A percentile compares a stretch with the other conserved stretches of the same genome.
Conservation (phyloP, 2,329 filamentous ascomycete species). For the Elsinoe necatrix region DNA sequence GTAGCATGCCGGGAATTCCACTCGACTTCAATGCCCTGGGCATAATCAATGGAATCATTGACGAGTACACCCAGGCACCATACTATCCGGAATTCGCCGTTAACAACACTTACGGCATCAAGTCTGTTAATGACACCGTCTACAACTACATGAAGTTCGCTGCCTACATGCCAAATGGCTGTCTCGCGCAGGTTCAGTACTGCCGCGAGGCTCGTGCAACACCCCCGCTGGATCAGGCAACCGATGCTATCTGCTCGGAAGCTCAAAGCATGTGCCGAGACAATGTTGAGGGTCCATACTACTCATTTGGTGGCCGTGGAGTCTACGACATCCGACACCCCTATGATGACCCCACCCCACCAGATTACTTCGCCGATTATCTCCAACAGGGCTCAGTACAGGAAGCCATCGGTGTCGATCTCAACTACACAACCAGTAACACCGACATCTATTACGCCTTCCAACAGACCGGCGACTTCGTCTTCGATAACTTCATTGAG, state of each 20-base stretch:
- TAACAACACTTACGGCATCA: slow-evolving; percentile 50
- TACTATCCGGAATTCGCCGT: slow-evolving; percentile 46
- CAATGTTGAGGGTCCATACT: slow-evolving; percentile 52
- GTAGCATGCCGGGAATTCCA: slow-evolving; percentile 22
- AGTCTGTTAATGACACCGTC: slow-evolving; percentile 48
- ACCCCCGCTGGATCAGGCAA: slow-evolving; percentile 14
- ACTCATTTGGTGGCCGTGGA: slow-evolving; percentile 45
- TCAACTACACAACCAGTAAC: slow-evolving; percentile 27
- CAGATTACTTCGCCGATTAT: slow-evolving; percentile 11
- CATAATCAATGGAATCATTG: slow-evolving; percentile 50
- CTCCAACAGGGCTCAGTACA: slow-evolving; percentile 11
- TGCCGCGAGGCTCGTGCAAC: slow-evolving; percentile 41
- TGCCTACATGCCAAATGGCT: slow-evolving; percentile 40
- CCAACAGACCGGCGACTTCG: slow-evolving; percentile 51
- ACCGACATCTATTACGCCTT: slow-evolving; percentile 43
- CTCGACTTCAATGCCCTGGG: slow-evolving; percentile 46
- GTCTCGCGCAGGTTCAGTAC: slow-evolving; percentile 40
- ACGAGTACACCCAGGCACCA: slow-evolving; percentile 42
- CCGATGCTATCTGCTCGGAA: slow-evolving; percentile 44
- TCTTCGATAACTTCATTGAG: slow-evolving; percentile 49
- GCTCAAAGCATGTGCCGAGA: slow-evolving; percentile 49
- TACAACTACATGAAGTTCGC: slow-evolving; percentile 52
- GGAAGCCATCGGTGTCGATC: slow-evolving; percentile 15
- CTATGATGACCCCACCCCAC: slow-evolving; percentile 5
- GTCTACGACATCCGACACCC: slow-evolving; percentile 51